These are phyloP conservation scores for Picea abies DNA, from an alignment of 83 land plant species.

Conservation along the genomic window DNA sequence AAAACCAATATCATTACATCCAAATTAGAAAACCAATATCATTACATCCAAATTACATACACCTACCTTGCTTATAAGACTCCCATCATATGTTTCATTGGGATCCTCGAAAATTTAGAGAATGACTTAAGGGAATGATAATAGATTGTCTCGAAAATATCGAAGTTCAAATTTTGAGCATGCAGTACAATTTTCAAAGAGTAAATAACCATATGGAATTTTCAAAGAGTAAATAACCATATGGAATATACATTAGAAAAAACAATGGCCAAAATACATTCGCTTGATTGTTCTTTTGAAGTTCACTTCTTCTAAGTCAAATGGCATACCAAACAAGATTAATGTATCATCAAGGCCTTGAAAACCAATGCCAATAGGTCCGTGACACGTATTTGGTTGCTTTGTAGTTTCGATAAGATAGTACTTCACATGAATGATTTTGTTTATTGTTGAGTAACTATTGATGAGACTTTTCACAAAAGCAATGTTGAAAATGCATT, in stretches of 20 bases:
- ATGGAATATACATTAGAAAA: background rate
- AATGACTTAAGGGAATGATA: conserved; percentile 78
- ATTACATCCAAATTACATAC: background rate
- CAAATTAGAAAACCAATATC: background rate
- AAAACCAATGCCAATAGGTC: conserved; percentile 95
- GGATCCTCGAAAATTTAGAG: conserved; percentile 59
- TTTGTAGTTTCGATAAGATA: conserved; percentile 88
- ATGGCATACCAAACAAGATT: conserved; percentile 91
- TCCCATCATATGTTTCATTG: conserved; percentile 71
- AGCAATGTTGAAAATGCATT: background rate
- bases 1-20: too few species aligned
- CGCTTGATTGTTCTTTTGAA: background rate
- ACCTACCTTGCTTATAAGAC: conserved; percentile 83
- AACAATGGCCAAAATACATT: background rate
- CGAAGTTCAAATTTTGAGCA: conserved; percentile 81
- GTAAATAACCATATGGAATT: background rate
- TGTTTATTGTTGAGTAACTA: conserved; percentile 81
- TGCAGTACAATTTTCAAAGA: conserved; percentile 25
- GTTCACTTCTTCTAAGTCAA: conserved; percentile 87
- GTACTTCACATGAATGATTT: conserved; percentile 88
- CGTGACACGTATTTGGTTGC: conserved; percentile 73
- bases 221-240: background rate
- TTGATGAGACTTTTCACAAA: conserved; percentile 58
- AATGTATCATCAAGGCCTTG: conserved; percentile 95
- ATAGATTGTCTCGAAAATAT: conserved; percentile 93